phyloP scores from a whole-genome alignment of 1,284 basidiomycete genomes.

The Melampsora larici-populina region DNA sequence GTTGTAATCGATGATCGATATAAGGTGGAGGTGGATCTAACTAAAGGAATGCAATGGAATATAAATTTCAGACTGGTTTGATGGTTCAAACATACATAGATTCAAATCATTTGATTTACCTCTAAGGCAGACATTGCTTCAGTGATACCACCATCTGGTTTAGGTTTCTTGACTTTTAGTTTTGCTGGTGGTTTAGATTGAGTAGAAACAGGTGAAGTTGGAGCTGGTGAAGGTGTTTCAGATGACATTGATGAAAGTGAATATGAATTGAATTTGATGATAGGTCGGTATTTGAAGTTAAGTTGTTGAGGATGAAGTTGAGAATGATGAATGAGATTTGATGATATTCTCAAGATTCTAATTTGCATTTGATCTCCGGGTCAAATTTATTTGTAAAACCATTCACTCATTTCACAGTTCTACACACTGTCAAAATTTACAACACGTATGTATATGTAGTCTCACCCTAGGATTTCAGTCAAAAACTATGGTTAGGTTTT shows the following conservation, averaged over 20 bases:
- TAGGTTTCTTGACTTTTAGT: constrained; percentile 19
- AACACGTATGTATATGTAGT: too few relatives aligned
- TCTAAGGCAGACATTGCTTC: constrained; percentile 22
- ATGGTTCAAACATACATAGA: background rate
- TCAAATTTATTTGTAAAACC: too few relatives aligned
- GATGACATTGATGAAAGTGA: constrained; percentile 8
- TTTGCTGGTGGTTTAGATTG: background rate
- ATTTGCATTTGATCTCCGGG: background rate
- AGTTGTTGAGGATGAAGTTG: background rate
- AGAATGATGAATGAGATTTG: background rate
- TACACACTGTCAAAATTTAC: too few relatives aligned
- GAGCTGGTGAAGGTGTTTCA: background rate
- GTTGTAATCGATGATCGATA: constrained; percentile 82
- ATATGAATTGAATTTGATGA: background rate
- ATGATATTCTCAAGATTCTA: background rate
- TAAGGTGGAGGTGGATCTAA: constrained; percentile 78
- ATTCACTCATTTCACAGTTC: too few relatives aligned
- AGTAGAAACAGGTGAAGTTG: constrained; percentile 1
- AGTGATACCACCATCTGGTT: background rate
- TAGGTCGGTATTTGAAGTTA: background rate
- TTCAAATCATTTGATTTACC: background rate
- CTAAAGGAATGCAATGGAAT: constrained; percentile 56
- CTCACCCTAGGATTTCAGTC: too few relatives aligned
- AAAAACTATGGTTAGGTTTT: too few relatives aligned
- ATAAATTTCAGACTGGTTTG: background rate